Conservation (phyloP, 2,329 filamentous ascomycete species). For the Sclerotinia sclerotiorum region DNA sequence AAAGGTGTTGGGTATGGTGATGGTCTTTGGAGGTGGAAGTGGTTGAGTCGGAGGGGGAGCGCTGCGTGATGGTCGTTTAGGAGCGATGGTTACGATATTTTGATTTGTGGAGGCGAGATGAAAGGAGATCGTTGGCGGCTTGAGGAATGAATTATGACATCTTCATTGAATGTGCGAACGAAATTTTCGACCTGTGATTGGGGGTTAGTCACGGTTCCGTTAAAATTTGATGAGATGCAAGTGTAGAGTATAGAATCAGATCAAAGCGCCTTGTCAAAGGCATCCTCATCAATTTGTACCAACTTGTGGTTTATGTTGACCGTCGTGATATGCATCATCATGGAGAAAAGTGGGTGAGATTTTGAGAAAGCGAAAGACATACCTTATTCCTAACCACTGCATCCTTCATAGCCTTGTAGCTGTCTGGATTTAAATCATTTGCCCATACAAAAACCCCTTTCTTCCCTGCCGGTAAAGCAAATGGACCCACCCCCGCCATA, state of each 20-base stretch:
- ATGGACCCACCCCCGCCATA: slow-evolving; percentile 96
- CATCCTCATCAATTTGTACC: slow-evolving; percentile 26
- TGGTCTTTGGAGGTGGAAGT: slow-evolving; percentile 43
- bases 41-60: slow-evolving; percentile 35
- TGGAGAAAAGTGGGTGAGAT: neutral
- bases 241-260: slow-evolving; percentile 19
- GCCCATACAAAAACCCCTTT: slow-evolving; percentile 92
- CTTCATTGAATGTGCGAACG: slow-evolving; percentile 76
- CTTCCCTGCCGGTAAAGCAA: slow-evolving; percentile 87
- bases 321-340: slow-evolving; percentile 33
- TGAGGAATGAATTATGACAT: slow-evolving; percentile 77
- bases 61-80: slow-evolving; percentile 40
- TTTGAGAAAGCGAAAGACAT: slow-evolving; percentile 24
- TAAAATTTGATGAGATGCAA: neutral
- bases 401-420: slow-evolving; percentile 68
- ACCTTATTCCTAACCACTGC: slow-evolving; percentile 81
- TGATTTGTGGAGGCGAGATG: slow-evolving; percentile 51
- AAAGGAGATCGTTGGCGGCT: slow-evolving; percentile 61
- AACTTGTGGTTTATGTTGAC: slow-evolving; percentile 31
- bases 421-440: slow-evolving; percentile 94
- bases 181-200: slow-evolving; percentile 57
- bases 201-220: slow-evolving; percentile 17
- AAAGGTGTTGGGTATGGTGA: slow-evolving; percentile 70
- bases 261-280: slow-evolving; percentile 30
- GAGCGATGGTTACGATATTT: slow-evolving; percentile 52